These are phyloP conservation scores for Picea abies DNA, from an alignment of 83 land plant genomes.

Conservation along the genomic window DNA sequence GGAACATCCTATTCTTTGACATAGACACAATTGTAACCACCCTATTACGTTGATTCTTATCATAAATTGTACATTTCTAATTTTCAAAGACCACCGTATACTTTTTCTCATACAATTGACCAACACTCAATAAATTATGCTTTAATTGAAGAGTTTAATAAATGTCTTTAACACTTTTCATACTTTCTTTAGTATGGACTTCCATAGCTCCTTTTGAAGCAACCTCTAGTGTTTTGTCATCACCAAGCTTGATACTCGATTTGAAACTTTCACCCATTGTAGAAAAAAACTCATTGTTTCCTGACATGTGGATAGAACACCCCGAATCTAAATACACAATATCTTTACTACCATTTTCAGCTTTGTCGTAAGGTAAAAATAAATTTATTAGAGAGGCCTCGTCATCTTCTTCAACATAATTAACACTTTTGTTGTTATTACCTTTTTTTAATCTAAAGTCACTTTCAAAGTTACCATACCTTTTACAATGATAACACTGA, in stretches of 20 bases:
- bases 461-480: no score
- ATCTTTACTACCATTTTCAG: no score
- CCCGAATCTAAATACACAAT: not conserved
- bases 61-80: no score
- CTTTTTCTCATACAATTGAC: no score
- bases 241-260: not conserved
- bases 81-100: not conserved
- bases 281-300: not conserved
- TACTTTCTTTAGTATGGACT: not conserved
- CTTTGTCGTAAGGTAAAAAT: not conserved
- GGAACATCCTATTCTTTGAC: not conserved
- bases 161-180: not conserved
- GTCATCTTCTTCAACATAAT: not conserved
- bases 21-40: not conserved
- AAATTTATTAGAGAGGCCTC: no score
- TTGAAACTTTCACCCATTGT: not conserved
- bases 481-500: no score
- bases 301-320: not conserved
- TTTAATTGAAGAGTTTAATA: not conserved
- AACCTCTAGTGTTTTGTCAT: not conserved
- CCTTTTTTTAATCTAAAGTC: no score
- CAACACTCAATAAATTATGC: not conserved
- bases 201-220: not conserved
- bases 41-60: not conserved
- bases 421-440: no score